Evolutionary conservation across 345 rosid species (phyloP).

Genomic region (Sisymbrium irio): DNA sequence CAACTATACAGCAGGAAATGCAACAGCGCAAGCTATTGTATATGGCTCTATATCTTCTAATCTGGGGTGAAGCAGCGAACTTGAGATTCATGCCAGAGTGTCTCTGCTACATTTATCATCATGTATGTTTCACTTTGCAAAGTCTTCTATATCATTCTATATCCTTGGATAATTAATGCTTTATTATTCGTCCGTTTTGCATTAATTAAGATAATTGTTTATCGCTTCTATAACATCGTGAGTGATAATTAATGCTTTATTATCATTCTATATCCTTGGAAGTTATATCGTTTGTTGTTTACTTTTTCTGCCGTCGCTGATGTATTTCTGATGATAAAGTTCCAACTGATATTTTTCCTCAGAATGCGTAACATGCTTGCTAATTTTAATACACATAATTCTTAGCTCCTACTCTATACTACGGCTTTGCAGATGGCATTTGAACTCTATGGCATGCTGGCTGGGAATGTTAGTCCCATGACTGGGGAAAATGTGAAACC

Average conservation of each 20-base stretch:
- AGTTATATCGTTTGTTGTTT: background rate
- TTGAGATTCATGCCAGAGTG: constrained; percentile 99
- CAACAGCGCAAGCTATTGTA: constrained; percentile 94
- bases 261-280: background rate
- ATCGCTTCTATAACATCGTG: no score
- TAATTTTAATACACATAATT: background rate
- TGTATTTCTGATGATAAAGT: constrained; percentile 6
- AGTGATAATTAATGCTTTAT: background rate
- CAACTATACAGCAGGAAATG: constrained; percentile 99
- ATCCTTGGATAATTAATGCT: background rate
- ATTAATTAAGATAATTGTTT: no score
- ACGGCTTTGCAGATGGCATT: constrained; percentile 77
- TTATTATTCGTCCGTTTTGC: background rate
- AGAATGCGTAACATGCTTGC: background rate
- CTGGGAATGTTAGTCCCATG: constrained; percentile 97
- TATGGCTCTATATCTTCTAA: constrained; percentile 94
- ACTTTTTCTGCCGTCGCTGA: background rate
- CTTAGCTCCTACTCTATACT: background rate
- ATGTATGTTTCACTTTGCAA: constrained; percentile 52
- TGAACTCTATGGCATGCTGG: constrained; percentile 96
- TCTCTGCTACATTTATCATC: constrained; percentile 97
- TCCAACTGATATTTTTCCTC: background rate
- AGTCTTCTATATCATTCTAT: background rate
- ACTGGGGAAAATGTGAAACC: constrained; percentile 98
- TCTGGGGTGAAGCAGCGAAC: constrained; percentile 99